Base-by-base conservation (phyloP, 2,329 filamentous ascomycete species). In the Pseudogymnoascus sp. region DNA sequence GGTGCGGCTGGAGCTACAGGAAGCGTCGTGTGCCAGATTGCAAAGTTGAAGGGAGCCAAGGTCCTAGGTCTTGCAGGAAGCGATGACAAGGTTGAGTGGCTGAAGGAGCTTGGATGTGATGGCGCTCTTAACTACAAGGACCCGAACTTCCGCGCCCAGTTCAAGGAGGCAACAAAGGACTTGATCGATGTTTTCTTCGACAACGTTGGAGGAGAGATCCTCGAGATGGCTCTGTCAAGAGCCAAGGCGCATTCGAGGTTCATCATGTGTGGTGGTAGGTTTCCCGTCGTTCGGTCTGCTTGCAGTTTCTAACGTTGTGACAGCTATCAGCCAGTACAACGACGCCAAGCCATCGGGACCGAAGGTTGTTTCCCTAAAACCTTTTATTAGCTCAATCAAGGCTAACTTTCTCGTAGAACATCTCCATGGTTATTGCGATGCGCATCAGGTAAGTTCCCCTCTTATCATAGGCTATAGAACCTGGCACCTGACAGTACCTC, bases 1-100 rank as follows among this genome's bases (percentile, higher is more conserved):
- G 89, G 88, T 5, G 90, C 90, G 1, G 90, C 90, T 0, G 90
- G 90, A 2, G 90, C 89, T 0, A 92, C 90, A 0, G 90, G 90
- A 1, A 88, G 83, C 69, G 83, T 92, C 1, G 89, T 84, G 0
- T 89, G 88, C 0, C 90, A 93, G 75, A 90, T 92, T 67, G 88
- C 88, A 15, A 91, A 90, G 78, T 75, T 91, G 61, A 84, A 85
- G 73, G 89, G 87, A 10, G 82, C 58, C 68, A 82, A 77, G 66
- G 70, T 79, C 2, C 84, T 90, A 10, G 88, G 87, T 5, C 79
- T 90, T 65, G 86, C 86, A 0, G 88, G 88, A 0, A 81, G 79
- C 61, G 80, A 84, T 36, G 84, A 87, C 38, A 91, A 91, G 76
- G 89, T 84, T 67, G 74, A 77, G 59, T 90, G 87, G 80, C 73